A percentile compares a stretch with the other conserved stretches of the same genome.
These are phyloP conservation scores for Ceratocystis cubensis DNA, from an alignment of 2,329 filamentous ascomycete genomes.

Conservation along the genomic window DNA sequence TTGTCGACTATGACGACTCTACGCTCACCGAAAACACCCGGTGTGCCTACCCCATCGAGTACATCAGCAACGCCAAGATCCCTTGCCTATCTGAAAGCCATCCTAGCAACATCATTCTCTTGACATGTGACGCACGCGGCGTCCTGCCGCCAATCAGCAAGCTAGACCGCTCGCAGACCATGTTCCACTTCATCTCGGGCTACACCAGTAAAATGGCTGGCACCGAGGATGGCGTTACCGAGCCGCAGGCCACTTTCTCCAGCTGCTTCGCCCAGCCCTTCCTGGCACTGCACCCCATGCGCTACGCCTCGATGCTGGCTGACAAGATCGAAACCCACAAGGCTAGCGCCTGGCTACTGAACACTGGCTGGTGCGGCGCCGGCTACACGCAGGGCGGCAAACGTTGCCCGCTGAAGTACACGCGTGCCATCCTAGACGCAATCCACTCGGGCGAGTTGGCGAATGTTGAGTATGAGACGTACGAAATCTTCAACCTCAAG, in stretches of 20 bases:
- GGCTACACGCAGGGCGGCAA: slow-evolving; percentile 84
- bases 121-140: slow-evolving; percentile 95
- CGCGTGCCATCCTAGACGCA: slow-evolving; percentile 86
- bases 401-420: slow-evolving; percentile 97
- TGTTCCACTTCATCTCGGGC: slow-evolving; percentile 99
- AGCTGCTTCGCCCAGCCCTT: slow-evolving; percentile 99
- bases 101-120: slow-evolving; percentile 93
- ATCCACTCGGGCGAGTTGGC: slow-evolving; percentile 96
- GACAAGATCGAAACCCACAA: slow-evolving; percentile 95
- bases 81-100: slow-evolving; percentile 79
- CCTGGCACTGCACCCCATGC: slow-evolving; percentile 97
- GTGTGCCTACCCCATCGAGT: slow-evolving; percentile 96
- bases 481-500: slow-evolving; percentile 90
- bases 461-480: slow-evolving; percentile 84
- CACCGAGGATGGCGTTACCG: slow-evolving; percentile 90
- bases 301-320: slow-evolving; percentile 95
- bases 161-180: slow-evolving; percentile 85
- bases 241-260: slow-evolving; percentile 97
- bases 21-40: slow-evolving; percentile 98
- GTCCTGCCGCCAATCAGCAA: slow-evolving; percentile 97
- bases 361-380: slow-evolving; percentile 95
- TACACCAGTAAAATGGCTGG: slow-evolving; percentile 99
- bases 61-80: slow-evolving; percentile 98
- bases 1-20: slow-evolving; percentile 88
- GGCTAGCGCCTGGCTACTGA: slow-evolving; percentile 94